Percentiles rank a stretch among this genome's conserved stretches.
phyloP scores from a whole-genome alignment of 1,284 basidiomycete species.

The Phylloboletellus chloephorus region DNA sequence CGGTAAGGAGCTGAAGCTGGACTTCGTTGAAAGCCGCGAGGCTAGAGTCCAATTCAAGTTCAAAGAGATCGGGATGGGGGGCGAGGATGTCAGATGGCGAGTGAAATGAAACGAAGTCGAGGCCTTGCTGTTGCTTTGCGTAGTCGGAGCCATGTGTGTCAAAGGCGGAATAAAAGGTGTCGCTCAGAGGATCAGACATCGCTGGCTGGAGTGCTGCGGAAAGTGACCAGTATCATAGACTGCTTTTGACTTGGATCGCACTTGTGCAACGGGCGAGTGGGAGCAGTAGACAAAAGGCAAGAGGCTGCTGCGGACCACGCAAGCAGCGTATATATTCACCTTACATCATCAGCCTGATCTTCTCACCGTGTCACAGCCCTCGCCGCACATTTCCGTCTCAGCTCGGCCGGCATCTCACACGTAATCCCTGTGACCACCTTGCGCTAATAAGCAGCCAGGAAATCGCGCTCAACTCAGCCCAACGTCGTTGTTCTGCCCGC shows the following conservation, averaged over 20 bases:
- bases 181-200: conserved; percentile 32
- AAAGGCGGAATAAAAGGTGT: conserved; percentile 31
- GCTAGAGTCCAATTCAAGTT: conserved; percentile 69
- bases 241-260: conserved; percentile 16
- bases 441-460: too few species aligned
- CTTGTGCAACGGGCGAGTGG: conserved; percentile 5
- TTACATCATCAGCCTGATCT: conserved; percentile 34
- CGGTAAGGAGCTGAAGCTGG: conserved; percentile 57
- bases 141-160: conserved; percentile 36
- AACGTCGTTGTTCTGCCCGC: conserved; percentile 3
- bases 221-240: conserved; percentile 15
- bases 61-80: conserved; percentile 74
- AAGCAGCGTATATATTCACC: conserved; percentile 32
- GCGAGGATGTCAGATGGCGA: conserved; percentile 61
- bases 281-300: conserved; percentile 7
- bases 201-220: conserved; percentile 26
- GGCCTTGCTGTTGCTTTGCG: conserved; percentile 37
- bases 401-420: conserved; percentile 3
- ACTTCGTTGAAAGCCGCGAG: conserved; percentile 57
- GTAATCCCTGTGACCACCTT: too few species aligned
- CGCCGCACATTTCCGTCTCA: conserved; percentile 1
- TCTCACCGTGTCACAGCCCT: conserved; percentile 25
- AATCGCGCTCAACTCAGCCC: conserved; percentile 11
- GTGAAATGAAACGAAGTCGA: conserved; percentile 67
- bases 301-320: conserved; percentile 33